Conservation (phyloP, 176 grass and related monocot genomes). For the Ensete glaucum region DNA sequence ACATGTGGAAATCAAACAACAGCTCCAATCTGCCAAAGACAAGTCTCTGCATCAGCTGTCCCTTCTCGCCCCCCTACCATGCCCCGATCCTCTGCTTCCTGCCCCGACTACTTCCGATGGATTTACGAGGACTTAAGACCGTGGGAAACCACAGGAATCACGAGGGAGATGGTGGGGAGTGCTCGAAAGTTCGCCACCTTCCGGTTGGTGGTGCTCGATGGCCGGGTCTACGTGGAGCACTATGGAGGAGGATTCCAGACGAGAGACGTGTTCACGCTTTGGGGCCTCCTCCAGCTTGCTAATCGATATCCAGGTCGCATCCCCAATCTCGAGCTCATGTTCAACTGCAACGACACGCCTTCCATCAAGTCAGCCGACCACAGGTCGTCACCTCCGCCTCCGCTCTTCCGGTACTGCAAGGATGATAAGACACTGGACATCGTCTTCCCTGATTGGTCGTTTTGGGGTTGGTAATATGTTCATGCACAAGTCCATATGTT, state of each 20-base stretch:
- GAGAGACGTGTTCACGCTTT: conserved; percentile 60
- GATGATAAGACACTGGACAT: conserved; percentile 49
- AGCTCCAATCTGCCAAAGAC: not conserved
- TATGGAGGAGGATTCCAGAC: conserved; percentile 44
- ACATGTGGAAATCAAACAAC: not conserved
- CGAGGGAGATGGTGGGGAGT: conserved; percentile 28
- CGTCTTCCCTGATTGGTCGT: conserved; percentile 90
- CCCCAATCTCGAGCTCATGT: conserved; percentile 77
- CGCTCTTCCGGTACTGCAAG: conserved; percentile 82
- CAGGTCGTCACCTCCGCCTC: conserved; percentile 19
- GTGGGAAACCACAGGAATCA: conserved; percentile 43
- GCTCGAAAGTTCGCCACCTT: conserved; percentile 31
- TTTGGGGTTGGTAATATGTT: conserved; percentile 72
- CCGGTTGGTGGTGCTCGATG: conserved; percentile 42
- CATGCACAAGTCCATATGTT: not conserved
- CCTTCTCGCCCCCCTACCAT: too few relatives aligned
- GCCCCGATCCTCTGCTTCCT: not conserved
- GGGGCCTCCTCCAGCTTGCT: conserved; percentile 74
- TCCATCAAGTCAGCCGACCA: conserved; percentile 11
- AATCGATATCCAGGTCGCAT: conserved; percentile 55
- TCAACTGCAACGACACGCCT: conserved; percentile 56
- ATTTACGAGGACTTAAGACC: conserved; percentile 54
- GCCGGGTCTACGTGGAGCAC: conserved; percentile 48
- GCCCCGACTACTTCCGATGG: conserved; percentile 56
- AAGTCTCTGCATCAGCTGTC: not conserved